Percentiles rank a stretch among this genome's conserved stretches.
phyloP scores from a whole-genome alignment of 108 stramenopile genomes.

The Aurantiochytrium sp. region DNA sequence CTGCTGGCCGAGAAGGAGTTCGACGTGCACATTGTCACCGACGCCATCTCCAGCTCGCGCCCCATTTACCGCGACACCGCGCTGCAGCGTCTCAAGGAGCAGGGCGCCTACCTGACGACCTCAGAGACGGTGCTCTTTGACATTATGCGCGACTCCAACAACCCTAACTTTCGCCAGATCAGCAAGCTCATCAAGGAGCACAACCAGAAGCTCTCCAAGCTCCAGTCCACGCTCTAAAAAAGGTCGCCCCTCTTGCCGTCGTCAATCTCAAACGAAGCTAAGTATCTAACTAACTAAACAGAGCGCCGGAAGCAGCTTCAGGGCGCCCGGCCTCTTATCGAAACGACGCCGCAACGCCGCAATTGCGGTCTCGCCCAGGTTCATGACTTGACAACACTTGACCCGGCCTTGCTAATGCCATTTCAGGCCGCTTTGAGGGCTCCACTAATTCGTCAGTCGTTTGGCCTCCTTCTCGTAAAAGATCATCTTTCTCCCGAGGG shows the following conservation, averaged over 20 bases:
- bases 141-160: conserved; percentile 37
- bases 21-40: conserved; percentile 80
- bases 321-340: too few species aligned
- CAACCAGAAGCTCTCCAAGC: background rate
- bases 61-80: conserved; percentile 73
- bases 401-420: too few species aligned
- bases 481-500: too few species aligned
- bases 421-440: too few species aligned
- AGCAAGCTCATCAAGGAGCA: conserved; percentile 30
- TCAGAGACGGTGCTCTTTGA: conserved; percentile 52
- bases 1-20: conserved; percentile 68
- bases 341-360: too few species aligned
- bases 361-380: too few species aligned
- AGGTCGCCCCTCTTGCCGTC: background rate
- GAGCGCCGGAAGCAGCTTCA: too few species aligned
- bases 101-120: conserved; percentile 55
- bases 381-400: too few species aligned
- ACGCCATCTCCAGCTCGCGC: conserved; percentile 76
- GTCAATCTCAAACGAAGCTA: background rate
- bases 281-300: too few species aligned
- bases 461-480: too few species aligned
- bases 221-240: background rate
- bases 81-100: conserved; percentile 64
- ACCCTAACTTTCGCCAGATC: conserved; percentile 39
- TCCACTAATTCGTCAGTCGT: too few species aligned